Percentiles rank a stretch among this genome's conserved stretches.
phyloP scores from a whole-genome alignment of 176 grass and related monocot genomes.

The Tillandsia fasciculata region DNA sequence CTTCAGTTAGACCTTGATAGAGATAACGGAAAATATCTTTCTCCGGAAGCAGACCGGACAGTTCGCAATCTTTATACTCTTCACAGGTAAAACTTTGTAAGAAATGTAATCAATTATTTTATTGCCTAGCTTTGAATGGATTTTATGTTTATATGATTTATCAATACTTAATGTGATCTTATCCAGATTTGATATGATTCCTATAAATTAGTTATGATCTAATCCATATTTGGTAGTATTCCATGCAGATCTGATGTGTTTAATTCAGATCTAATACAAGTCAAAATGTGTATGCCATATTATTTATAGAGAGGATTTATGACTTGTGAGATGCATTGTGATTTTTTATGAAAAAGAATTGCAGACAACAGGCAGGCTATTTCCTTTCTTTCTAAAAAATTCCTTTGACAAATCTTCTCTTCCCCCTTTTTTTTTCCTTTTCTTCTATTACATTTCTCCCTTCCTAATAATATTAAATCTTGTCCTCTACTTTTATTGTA shows the following conservation, averaged over 20 bases:
- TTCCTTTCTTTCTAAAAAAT: constrained; percentile 15
- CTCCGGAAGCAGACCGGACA: constrained; percentile 51
- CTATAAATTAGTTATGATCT: too few species aligned
- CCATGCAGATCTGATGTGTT: too few species aligned
- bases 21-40: constrained; percentile 59
- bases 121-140: not conserved
- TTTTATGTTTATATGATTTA: not conserved
- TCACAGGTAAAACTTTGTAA: constrained; percentile 49
- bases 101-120: not conserved
- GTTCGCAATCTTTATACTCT: constrained; percentile 72
- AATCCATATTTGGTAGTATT: too few species aligned
- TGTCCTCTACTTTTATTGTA: too few species aligned
- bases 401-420: not conserved
- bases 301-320: not conserved
- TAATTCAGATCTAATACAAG: too few species aligned
- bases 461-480: too few species aligned
- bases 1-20: constrained; percentile 62
- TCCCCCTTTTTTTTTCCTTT: not conserved
- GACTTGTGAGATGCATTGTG: not conserved
- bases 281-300: too few species aligned
- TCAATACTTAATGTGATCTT: not conserved
- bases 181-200: too few species aligned
- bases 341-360: not conserved
- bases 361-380: not conserved
- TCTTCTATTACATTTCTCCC: too few species aligned